Percentiles rank a stretch among this genome's conserved stretches.
phyloP scores from a whole-genome alignment of 768 basidiomycete species.

The Lentinula boryana region DNA sequence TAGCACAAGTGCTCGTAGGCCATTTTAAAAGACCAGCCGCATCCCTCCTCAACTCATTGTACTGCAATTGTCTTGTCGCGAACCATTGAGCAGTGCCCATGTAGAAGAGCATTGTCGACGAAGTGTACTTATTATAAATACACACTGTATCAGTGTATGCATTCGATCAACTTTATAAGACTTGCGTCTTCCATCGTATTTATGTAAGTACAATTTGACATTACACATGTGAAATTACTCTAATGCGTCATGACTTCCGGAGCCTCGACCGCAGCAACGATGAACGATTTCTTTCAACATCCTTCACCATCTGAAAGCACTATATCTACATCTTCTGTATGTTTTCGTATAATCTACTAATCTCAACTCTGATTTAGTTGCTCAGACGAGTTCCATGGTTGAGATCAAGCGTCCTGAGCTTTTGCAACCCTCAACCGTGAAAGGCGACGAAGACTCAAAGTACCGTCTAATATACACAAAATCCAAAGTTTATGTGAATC shows the following conservation, averaged over 20 bases:
- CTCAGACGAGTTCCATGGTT: constrained; percentile 60
- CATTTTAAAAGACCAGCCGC: no score
- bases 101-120: no score
- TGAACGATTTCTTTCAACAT: constrained; percentile 6
- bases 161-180: no score
- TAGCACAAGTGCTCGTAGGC: no score
- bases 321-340: constrained; percentile 43
- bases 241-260: not conserved
- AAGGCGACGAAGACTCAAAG: constrained; percentile 45
- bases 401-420: constrained; percentile 53
- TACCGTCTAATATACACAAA: constrained; percentile 83
- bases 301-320: constrained; percentile 36
- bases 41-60: no score
- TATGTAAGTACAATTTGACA: no score
- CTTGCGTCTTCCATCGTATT: no score
- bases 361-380: constrained; percentile 3
- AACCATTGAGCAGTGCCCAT: no score
- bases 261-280: not conserved
- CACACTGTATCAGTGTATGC: no score
- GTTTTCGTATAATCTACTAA: constrained; percentile 16
- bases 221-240: constrained; percentile 3
- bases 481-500: constrained; percentile 93
- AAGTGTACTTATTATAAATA: no score
- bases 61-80: no score
- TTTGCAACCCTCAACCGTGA: constrained; percentile 13